Conservation (phyloP, 208 protist genomes). For the Acanthamoeba sp. region DNA sequence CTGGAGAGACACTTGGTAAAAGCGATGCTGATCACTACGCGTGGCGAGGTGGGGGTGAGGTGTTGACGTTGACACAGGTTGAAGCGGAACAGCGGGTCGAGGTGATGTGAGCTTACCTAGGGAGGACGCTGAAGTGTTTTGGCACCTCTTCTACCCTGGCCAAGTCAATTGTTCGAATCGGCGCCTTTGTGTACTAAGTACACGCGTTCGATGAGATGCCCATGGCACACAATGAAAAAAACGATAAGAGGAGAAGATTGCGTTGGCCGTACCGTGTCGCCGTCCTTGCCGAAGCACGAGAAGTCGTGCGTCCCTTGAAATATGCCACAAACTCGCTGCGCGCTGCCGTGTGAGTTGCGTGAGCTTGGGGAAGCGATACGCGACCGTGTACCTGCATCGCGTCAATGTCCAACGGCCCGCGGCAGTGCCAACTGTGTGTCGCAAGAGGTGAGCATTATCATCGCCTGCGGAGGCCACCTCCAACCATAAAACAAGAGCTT, state of each 20-base stretch:
- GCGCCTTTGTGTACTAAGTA: background rate
- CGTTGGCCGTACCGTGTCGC: background rate
- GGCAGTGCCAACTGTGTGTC: background rate
- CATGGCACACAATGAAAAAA: background rate
- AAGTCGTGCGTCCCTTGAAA: slow-evolving; percentile 65
- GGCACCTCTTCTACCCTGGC: background rate
- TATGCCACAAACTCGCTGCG: background rate
- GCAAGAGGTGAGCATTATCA: background rate
- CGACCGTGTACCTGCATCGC: slow-evolving; percentile 44
- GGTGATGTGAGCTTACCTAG: background rate
- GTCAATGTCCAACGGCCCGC: background rate
- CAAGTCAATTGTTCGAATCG: slow-evolving; percentile 20
- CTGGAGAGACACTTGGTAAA: background rate
- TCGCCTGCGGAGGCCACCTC: background rate
- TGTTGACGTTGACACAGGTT: no score
- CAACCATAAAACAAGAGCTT: background rate
- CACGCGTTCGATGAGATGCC: background rate
- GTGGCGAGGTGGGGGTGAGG: no score
- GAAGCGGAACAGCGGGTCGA: background rate
- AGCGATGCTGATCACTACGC: background rate
- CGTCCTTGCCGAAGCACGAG: slow-evolving; percentile 50
- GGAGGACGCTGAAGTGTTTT: background rate
- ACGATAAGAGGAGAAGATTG: background rate
- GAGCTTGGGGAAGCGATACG: background rate
- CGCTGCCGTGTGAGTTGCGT: background rate